phyloP scores from a whole-genome alignment of 2,329 filamentous ascomycete species.

The Cladosporium velox region DNA sequence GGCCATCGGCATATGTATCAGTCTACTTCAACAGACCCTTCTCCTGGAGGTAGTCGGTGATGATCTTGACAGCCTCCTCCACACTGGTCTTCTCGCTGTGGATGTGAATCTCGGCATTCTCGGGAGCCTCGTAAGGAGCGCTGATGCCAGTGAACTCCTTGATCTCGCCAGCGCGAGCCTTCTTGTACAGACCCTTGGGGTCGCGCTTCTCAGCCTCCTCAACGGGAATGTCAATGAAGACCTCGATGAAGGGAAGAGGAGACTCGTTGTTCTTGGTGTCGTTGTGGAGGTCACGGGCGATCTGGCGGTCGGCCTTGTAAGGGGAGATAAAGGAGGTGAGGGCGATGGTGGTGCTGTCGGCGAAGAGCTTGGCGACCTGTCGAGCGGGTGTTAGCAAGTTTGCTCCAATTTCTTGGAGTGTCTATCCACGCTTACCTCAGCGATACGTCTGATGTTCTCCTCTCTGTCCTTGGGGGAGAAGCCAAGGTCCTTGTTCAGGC shows the following conservation, averaged over 20 bases:
- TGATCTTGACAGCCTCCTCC: constrained; percentile 84
- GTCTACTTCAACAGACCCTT: constrained; percentile 61
- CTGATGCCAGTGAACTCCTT: constrained; percentile 97
- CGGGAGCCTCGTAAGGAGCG: constrained; percentile 89
- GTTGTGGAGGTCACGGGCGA: constrained; percentile 78
- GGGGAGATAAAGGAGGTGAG: constrained; percentile 97
- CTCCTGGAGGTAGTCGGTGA: constrained; percentile 74
- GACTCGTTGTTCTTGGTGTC: constrained; percentile 57
- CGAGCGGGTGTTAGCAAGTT: background rate
- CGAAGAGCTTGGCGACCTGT: constrained; percentile 90
- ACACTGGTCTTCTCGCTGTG: constrained; percentile 78
- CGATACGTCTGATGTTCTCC: constrained; percentile 96
- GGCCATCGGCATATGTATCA: background rate
- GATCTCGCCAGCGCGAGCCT: constrained; percentile 89
- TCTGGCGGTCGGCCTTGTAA: constrained; percentile 81
- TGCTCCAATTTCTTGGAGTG: too few relatives aligned
- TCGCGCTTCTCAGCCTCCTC: constrained; percentile 93
- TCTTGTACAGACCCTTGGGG: constrained; percentile 97
- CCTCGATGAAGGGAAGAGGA: constrained; percentile 85
- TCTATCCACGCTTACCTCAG: constrained; percentile 55
- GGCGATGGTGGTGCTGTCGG: constrained; percentile 82
- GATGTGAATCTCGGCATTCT: constrained; percentile 83
- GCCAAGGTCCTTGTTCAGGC: constrained; percentile 94
- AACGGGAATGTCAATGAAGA: constrained; percentile 87
- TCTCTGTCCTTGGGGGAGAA: constrained; percentile 92